Evolutionary conservation across 768 basidiomycete genomes (phyloP).

Genomic region (Hygrophorus russula): DNA sequence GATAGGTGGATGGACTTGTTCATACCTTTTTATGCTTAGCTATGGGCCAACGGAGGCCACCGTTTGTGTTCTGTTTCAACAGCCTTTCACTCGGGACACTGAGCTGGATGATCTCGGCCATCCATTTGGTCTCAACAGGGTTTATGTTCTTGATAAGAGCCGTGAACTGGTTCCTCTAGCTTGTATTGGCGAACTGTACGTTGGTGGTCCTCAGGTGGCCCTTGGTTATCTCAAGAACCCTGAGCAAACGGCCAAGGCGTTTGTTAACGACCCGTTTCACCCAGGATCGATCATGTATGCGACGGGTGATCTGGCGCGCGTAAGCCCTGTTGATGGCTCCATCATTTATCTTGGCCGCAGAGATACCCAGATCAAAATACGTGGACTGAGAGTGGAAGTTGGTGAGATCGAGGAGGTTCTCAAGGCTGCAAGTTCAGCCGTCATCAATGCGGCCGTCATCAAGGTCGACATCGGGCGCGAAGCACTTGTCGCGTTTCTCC

Average conservation of each 20-base stretch:
- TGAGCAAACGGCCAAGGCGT: slow-evolving; percentile 1
- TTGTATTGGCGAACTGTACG: too few species aligned
- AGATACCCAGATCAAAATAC: slow-evolving; percentile 3
- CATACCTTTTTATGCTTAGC: too few species aligned
- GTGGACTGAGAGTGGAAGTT: background rate
- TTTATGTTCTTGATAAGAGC: too few species aligned
- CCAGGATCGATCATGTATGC: background rate
- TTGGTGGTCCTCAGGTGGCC: slow-evolving; percentile 1
- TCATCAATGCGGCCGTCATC: slow-evolving; percentile 1
- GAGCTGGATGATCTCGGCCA: too few species aligned
- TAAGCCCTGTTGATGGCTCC: slow-evolving; percentile 1
- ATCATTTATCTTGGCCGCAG: background rate
- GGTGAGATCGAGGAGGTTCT: slow-evolving; percentile 1
- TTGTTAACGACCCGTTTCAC: background rate
- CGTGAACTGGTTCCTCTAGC: too few species aligned
- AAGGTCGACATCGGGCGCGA: slow-evolving; percentile 2
- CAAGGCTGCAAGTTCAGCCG: background rate
- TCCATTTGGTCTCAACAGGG: too few species aligned
- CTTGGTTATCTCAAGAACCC: slow-evolving; percentile 1
- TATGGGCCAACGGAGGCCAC: too few species aligned
- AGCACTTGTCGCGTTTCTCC: background rate
- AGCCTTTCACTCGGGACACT: too few species aligned
- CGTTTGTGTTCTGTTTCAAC: too few species aligned
- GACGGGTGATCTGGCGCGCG: background rate
- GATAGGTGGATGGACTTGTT: too few species aligned